These are phyloP conservation scores for Yamadazyma oceani DNA, from an alignment of 1,139 yeast species.

Conservation along the genomic window DNA sequence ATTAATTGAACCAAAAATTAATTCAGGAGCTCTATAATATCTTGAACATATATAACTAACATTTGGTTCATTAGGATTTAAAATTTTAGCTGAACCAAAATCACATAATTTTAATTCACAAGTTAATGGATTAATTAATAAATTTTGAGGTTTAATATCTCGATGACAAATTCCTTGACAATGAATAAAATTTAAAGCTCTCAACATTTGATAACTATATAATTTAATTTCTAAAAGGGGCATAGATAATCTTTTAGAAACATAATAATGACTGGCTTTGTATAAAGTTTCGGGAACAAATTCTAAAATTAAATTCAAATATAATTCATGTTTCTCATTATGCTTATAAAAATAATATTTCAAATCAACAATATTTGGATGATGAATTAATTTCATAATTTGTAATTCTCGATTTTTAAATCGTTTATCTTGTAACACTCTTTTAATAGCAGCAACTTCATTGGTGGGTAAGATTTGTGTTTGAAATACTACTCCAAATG, in stretches of 20 bases:
- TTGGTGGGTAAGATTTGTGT: conserved; percentile 76
- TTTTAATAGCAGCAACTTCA: conserved; percentile 85
- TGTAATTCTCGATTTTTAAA: conserved; percentile 96
- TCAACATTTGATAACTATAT: conserved; percentile 86
- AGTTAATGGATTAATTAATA: conserved; percentile 66
- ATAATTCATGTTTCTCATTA: conserved; percentile 76
- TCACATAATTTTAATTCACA: conserved; percentile 75
- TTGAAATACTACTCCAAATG: conserved; percentile 94
- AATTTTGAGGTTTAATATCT: conserved; percentile 80
- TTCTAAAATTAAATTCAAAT: conserved; percentile 84
- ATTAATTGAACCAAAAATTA: conserved; percentile 87
- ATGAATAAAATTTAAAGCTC: conserved; percentile 91
- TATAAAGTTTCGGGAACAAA: conserved; percentile 93
- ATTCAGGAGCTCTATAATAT: conserved; percentile 82
- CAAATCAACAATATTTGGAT: conserved; percentile 84
- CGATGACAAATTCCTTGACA: conserved; percentile 92
- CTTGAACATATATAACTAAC: conserved; percentile 80
- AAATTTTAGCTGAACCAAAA: conserved; percentile 78
- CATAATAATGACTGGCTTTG: conserved; percentile 82
- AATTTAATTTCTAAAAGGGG: conserved; percentile 87
- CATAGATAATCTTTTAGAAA: conserved; percentile 76
- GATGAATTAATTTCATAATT: conserved; percentile 88
- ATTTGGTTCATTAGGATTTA: conserved; percentile 71
- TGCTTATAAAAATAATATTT: conserved; percentile 86
- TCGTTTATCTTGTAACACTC: conserved; percentile 91